Conservation (phyloP, 257 asterid species). For the Capsicum rhomboideum region DNA sequence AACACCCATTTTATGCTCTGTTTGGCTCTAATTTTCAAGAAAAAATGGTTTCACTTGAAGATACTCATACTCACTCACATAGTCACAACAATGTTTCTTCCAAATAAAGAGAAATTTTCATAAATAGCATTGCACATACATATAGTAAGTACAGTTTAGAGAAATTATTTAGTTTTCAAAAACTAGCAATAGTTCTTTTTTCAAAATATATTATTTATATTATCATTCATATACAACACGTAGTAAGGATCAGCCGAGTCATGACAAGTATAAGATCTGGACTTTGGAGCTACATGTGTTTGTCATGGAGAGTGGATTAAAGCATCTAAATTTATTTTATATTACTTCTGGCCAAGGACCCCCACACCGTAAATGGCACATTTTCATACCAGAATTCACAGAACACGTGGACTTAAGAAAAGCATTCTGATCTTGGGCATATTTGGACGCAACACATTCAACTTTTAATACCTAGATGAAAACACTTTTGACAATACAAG, state of each 20-base stretch:
- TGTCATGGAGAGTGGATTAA: background rate
- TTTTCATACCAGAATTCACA: background rate
- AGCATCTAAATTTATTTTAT: background rate
- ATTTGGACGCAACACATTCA: background rate
- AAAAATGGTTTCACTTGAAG: conserved; percentile 52
- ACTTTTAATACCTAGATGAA: background rate
- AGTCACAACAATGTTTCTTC: conserved; percentile 14
- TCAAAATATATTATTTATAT: too few species aligned
- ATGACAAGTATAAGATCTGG: background rate
- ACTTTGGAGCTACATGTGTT: background rate
- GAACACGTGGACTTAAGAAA: background rate
- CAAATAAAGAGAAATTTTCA: too few species aligned
- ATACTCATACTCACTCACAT: conserved; percentile 36
- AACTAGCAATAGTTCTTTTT: too few species aligned
- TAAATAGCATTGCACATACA: too few species aligned
- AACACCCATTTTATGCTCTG: background rate
- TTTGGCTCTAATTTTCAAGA: conserved; percentile 15
- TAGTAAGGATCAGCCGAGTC: background rate
- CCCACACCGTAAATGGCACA: background rate
- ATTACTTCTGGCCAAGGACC: background rate
- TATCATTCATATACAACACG: too few species aligned
- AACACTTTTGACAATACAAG: background rate
- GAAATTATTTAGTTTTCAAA: too few species aligned
- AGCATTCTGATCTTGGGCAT: too few species aligned
- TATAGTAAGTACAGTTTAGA: too few species aligned